A percentile compares a stretch with the other conserved stretches of the same genome.
These are phyloP conservation scores for Cronartium quercuum DNA, from an alignment of 1,284 basidiomycete species.

Conservation along the genomic window DNA sequence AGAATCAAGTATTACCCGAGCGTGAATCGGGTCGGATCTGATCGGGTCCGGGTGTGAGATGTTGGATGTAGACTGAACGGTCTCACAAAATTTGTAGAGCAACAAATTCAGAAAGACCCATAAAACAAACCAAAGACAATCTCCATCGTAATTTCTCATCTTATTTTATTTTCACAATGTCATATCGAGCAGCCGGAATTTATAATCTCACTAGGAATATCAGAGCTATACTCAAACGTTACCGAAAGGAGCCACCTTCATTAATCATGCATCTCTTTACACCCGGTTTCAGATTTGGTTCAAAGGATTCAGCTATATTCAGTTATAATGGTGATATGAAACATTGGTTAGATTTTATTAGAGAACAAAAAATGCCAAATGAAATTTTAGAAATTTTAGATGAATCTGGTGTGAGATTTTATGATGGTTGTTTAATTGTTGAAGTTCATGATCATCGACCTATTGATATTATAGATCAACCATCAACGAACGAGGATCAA, in stretches of 20 bases:
- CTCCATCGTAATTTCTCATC: too few species aligned
- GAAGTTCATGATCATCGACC: conserved; percentile 39
- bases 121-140: too few species aligned
- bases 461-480: conserved; percentile 1
- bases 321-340: conserved; percentile 35
- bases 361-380: conserved; percentile 38
- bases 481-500: not conserved
- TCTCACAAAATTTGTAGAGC: too few species aligned
- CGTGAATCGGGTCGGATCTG: too few species aligned
- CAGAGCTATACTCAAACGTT: conserved; percentile 17
- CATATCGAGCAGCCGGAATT: conserved; percentile 8
- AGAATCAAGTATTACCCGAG: too few species aligned
- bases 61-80: too few species aligned
- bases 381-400: conserved; percentile 34
- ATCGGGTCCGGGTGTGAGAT: too few species aligned
- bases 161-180: not conserved
- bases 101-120: too few species aligned
- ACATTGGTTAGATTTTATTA: conserved; percentile 36
- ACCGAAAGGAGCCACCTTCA: conserved; percentile 33
- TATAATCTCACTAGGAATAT: conserved; percentile 27
- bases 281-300: conserved; percentile 16
- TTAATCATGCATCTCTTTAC: conserved; percentile 32
- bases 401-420: conserved; percentile 25
- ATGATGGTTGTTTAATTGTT: conserved; percentile 37
- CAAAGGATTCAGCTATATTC: conserved; percentile 9